Percentiles rank a stretch among this genome's conserved stretches.
phyloP scores from a whole-genome alignment of 2,329 filamentous ascomycete genomes.

The Hypocreales sp. region DNA sequence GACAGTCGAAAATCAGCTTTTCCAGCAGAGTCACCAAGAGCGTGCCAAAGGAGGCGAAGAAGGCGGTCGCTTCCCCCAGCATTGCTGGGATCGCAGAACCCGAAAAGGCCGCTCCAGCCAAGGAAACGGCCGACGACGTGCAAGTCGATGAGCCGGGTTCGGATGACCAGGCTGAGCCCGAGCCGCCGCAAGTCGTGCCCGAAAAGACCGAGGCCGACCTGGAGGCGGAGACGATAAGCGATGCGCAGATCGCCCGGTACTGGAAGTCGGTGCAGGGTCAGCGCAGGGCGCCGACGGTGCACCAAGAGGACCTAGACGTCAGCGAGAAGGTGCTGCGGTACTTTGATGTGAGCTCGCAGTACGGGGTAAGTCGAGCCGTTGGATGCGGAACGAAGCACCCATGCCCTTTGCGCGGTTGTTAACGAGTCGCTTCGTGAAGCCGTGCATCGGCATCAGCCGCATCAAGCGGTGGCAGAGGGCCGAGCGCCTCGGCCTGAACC shows the following conservation, averaged over 20 bases:
- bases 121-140: conserved; percentile 8
- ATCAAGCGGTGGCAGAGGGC: conserved; percentile 81
- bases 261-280: conserved; percentile 60
- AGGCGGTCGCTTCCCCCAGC: conserved; percentile 19
- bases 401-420: neutral
- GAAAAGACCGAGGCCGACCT: conserved; percentile 36
- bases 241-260: conserved; percentile 58
- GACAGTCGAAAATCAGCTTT: conserved; percentile 42
- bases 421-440: conserved; percentile 32
- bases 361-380: conserved; percentile 53
- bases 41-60: conserved; percentile 30
- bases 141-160: conserved; percentile 8
- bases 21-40: conserved; percentile 40
- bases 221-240: conserved; percentile 47
- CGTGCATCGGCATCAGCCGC: conserved; percentile 72
- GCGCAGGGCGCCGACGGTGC: conserved; percentile 54
- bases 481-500: conserved; percentile 64
- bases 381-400: neutral
- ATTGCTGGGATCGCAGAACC: conserved; percentile 18
- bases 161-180: neutral
- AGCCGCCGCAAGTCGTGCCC: conserved; percentile 10
- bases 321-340: conserved; percentile 80
- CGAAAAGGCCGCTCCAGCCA: conserved; percentile 7
- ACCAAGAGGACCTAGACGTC: conserved; percentile 56
- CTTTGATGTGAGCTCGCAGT: conserved; percentile 85